phyloP scores from a whole-genome alignment of 257 asterid genomes.

The Primulina eburnea region DNA sequence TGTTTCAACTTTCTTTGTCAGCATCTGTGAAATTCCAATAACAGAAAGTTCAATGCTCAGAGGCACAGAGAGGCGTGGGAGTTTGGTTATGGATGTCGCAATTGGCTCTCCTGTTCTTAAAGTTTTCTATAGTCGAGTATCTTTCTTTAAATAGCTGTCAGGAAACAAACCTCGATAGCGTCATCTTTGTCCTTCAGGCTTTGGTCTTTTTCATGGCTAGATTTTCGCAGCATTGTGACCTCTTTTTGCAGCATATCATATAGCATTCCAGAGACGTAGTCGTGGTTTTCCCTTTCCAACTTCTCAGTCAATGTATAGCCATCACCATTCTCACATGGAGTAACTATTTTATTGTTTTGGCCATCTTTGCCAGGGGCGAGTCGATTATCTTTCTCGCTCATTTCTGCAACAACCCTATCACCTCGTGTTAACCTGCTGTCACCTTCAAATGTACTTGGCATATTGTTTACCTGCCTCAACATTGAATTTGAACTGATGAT shows the following conservation, averaged over 20 bases:
- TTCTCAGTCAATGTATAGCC: slow-evolving; percentile 36
- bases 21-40: slow-evolving; percentile 51
- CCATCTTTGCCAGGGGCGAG: slow-evolving; percentile 29
- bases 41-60: slow-evolving; percentile 23
- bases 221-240: slow-evolving; percentile 66
- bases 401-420: slow-evolving; percentile 11
- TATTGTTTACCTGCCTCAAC: neutral
- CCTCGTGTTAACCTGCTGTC: neutral
- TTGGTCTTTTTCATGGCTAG: slow-evolving; percentile 79
- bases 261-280: slow-evolving; percentile 67
- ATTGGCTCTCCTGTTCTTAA: neutral
- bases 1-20: slow-evolving; percentile 81
- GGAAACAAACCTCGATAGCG: slow-evolving; percentile 63
- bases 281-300: slow-evolving; percentile 45
- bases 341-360: slow-evolving; percentile 37
- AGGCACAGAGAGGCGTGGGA: neutral
- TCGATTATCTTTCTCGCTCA: slow-evolving; percentile 34
- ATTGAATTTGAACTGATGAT: neutral
- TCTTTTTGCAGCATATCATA: slow-evolving; percentile 93
- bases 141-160: neutral
- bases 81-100: neutral
- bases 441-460: neutral
- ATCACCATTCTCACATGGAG: slow-evolving; percentile 44
- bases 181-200: slow-evolving; percentile 80
- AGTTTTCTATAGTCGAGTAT: neutral